Evolutionary conservation across 371 early-diverging fungal genomes (phyloP).

Genomic region (Mortierella sp.): DNA sequence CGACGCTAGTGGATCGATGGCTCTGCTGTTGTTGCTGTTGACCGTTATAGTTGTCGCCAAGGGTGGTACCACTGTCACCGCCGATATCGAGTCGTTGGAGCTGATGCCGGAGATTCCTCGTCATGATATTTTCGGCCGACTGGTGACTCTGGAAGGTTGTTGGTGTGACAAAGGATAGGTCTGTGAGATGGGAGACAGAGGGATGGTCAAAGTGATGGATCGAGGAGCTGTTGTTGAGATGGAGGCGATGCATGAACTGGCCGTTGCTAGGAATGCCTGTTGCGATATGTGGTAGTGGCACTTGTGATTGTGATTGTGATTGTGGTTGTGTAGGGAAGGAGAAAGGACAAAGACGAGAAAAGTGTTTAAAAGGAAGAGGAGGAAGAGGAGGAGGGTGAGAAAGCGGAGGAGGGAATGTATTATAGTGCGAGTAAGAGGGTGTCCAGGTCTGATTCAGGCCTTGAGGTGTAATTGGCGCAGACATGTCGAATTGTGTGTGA

Average conservation of each 20-base stretch:
- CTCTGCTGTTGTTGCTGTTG: background rate
- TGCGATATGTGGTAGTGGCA: background rate
- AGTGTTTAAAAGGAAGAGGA: background rate
- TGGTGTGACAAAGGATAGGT: conserved; percentile 2
- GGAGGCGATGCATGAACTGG: conserved; percentile 16
- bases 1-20: background rate
- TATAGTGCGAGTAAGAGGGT: background rate
- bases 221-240: background rate
- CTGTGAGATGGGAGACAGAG: conserved; percentile 4
- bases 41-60: too few species aligned
- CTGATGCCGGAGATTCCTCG: conserved; percentile 13
- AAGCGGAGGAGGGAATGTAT: background rate
- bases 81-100: conserved; percentile 25
- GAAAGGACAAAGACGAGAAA: too few species aligned
- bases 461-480: background rate
- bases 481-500: background rate
- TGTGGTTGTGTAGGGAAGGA: background rate
- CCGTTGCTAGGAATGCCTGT: conserved; percentile 17
- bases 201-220: conserved; percentile 10
- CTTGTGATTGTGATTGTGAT: background rate
- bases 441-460: background rate
- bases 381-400: background rate
- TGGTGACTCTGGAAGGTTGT: background rate
- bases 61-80: background rate
- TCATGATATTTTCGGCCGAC: conserved; percentile 12